Base-by-base conservation (phyloP, 495 filamentous ascomycete genomes). In the Penicillium salamii region DNA sequence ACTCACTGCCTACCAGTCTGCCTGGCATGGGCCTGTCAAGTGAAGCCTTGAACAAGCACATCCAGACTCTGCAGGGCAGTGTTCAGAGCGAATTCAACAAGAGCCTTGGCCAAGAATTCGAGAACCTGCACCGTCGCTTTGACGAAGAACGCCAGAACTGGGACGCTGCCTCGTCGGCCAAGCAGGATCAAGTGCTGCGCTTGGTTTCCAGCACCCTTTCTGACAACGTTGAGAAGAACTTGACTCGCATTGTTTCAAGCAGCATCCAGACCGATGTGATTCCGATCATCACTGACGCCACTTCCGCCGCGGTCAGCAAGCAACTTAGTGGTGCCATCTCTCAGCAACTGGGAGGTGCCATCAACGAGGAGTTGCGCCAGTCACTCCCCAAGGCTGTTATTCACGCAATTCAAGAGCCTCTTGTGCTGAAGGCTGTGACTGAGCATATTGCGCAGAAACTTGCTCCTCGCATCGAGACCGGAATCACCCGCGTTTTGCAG, bases 201-300 rank as follows among this genome's bases (percentile, higher is more conserved):
- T 76, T 96, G 35, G 88, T 99, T 7, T 93, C 90, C 1, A 84
- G 80, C 42, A 92, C 93, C 11, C 75, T 99, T 15, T 87, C 89
- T 15, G 86, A 93, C 37, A 97, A 97, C 53, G 88, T 95, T 23
- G 90, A 97, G 64, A 80, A 85, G 56, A 86, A 85, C 19, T 76
- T 96, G 26, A 71, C 80, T 20, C 80, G 79, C 21, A 85, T 95
- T 47, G 80, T 96, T 42, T 77, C 74, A 20, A 68, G 72, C 34
- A 83, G 80, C 62, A 88, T 92, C 53, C 75, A 85, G 56, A 68
- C 77, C 29, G 75, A 72, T 14, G 85, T 90, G 37, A 65, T 87
- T 36, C 84, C 86, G 66, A 58, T 79, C 46, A 55, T 82, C 65
- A 55, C 72, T 67, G 54, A 75, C 68, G 44, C 75, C 15, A 71